Conservation (phyloP, 2,329 filamentous ascomycete species). For the Colletotrichum acutatum region DNA sequence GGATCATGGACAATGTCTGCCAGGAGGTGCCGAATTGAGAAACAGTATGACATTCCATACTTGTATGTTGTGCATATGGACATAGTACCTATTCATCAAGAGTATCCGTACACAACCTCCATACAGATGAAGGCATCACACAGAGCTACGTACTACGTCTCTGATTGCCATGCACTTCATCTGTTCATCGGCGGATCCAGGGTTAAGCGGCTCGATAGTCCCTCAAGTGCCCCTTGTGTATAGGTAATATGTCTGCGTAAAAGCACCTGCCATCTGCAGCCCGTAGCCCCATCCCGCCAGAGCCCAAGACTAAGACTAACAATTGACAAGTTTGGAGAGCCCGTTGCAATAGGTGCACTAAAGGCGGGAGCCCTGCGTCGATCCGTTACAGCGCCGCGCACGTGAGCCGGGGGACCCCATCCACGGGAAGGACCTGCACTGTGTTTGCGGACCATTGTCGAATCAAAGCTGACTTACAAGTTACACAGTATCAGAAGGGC, state of each 20-base stretch:
- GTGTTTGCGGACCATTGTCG: slow-evolving; percentile 4
- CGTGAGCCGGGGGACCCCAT: slow-evolving; percentile 20
- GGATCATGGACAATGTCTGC: no score
- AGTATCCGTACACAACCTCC: no score
- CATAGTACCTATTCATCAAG: no score
- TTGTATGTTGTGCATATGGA: background rate
- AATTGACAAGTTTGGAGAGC: background rate
- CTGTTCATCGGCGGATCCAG: background rate
- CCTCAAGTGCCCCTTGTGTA: slow-evolving; percentile 1
- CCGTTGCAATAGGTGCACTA: background rate
- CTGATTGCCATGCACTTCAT: background rate
- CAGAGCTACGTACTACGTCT: no score
- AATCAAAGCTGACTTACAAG: background rate
- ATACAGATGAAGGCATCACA: no score
- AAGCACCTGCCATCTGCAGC: background rate
- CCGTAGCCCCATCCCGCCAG: background rate
- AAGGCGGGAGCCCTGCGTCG: slow-evolving; percentile 29
- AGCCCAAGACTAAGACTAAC: background rate
- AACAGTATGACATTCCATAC: no score
- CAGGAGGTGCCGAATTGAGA: no score
- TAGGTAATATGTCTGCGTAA: background rate
- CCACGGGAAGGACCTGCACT: slow-evolving; percentile 5
- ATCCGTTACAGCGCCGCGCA: slow-evolving; percentile 30
- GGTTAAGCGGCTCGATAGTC: background rate
- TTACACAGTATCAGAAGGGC: no score